Conservation (phyloP, 2,329 filamentous ascomycete genomes). For the Rhytidhysteron rufulum region DNA sequence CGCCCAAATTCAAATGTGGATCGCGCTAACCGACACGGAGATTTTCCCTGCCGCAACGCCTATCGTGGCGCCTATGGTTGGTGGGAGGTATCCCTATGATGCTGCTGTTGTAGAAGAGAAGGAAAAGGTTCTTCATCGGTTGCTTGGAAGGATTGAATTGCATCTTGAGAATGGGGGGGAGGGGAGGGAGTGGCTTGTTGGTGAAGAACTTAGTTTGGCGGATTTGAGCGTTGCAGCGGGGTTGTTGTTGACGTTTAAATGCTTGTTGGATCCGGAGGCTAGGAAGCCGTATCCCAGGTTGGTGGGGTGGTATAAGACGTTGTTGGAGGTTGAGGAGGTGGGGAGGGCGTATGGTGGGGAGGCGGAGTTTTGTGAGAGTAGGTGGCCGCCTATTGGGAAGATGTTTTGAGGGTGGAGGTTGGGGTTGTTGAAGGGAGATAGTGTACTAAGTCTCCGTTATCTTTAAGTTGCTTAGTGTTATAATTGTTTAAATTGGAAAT, state of each 20-base stretch:
- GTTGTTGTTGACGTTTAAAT: slow-evolving; percentile 13
- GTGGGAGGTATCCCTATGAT: slow-evolving; percentile 12
- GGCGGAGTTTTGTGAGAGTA: slow-evolving; percentile 8
- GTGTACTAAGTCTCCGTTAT: too few relatives aligned
- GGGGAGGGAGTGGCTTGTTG: slow-evolving; percentile 15
- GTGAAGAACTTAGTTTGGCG: slow-evolving; percentile 16
- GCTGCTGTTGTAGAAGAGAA: slow-evolving; percentile 5
- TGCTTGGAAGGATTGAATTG: slow-evolving; percentile 10
- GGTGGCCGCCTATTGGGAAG: slow-evolving; percentile 4
- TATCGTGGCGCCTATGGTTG: slow-evolving; percentile 9
- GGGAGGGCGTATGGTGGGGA: slow-evolving; percentile 10
- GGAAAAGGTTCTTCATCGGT: slow-evolving; percentile 10
- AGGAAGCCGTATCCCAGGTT: slow-evolving; percentile 11
- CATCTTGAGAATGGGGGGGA: slow-evolving; percentile 8
- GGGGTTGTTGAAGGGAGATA: too few relatives aligned
- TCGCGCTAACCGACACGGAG: slow-evolving; percentile 15
- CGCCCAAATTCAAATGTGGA: slow-evolving; percentile 46
- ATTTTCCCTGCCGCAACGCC: slow-evolving; percentile 7
- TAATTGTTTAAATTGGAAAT: too few relatives aligned
- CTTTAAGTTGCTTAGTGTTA: too few relatives aligned
- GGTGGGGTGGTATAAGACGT: slow-evolving; percentile 17
- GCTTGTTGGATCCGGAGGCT: slow-evolving; percentile 14
- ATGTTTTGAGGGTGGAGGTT: not conserved
- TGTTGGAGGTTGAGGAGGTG: slow-evolving; percentile 14
- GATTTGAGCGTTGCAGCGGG: slow-evolving; percentile 18